Base-by-base conservation (phyloP, 495 filamentous ascomycete genomes). In the Aspergillus steynii region DNA sequence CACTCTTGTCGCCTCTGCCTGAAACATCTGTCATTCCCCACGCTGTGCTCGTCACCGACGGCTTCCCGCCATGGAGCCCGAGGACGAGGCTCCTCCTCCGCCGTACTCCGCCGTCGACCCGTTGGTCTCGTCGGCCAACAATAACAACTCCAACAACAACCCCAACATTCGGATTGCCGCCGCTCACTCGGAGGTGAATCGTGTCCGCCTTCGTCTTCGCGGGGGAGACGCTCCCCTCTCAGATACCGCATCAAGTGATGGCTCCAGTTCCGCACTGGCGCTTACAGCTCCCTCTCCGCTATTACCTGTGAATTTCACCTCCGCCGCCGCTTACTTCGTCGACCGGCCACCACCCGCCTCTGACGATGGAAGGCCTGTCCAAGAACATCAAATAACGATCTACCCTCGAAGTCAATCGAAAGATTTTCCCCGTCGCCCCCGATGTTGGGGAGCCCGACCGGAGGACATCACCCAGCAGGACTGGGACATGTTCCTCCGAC, bases 401-500 rank as follows among this genome's bases (percentile, higher is more conserved):
- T 75, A 76, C 28, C 74, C 78, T 3, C 71, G 77, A 53, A 79
- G 76, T 50, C 77, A 78, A 56, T 65, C 73, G 0, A 79, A 77
- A 47, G 79, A 83, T 55, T 77, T 84, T 15, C 72, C 74, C 6
- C 79, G 76, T 27, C 74, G 80, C 47, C 71, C 76, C 3, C 80
- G 80, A 0, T 77, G 76, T 55, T 76, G 77, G 74, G 72, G 63
- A 28, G 65, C 74, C 12, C 68, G 72, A 14, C 66, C 65, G 48
- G 60, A 74, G 49, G 76, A 81, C 32, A 71, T 83, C 10, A 63
- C 66, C 49, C 77, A 77, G 63, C 74, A 77, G 62, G 82, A 84
- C 65, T 84, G 82, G 82, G 75, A 80, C 53, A 77, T 74, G 12
- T 84, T 83, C 58, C 52, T 82, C 46, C 73, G 75, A n/a, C 74